Evolutionary conservation across 2,329 filamentous ascomycete species (phyloP).

Genomic region (Colletotrichum agaves): DNA sequence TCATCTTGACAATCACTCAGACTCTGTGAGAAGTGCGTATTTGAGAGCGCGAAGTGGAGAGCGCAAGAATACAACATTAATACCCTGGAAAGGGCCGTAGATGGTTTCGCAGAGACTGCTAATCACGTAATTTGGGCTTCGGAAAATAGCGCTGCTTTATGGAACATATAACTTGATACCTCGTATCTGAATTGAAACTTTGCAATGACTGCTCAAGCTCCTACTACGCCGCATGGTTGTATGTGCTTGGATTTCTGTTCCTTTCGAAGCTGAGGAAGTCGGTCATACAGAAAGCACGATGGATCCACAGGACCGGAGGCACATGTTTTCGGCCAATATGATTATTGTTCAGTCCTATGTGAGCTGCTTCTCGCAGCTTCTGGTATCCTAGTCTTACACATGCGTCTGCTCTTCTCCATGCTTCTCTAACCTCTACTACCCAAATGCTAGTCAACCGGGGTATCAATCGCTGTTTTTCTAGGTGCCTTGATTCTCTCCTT

Average conservation of each 20-base stretch:
- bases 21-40: background rate
- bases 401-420: background rate
- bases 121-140: conserved; percentile 2
- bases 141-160: conserved; percentile 7
- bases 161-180: too few species aligned
- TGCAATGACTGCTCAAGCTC: too few species aligned
- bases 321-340: too few species aligned
- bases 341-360: background rate
- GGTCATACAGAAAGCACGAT: background rate
- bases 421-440: too few species aligned
- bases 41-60: too few species aligned
- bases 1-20: conserved; percentile 34
- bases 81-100: background rate
- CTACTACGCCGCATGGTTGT: too few species aligned
- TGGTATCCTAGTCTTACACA: background rate
- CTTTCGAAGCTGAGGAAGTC: background rate
- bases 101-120: background rate
- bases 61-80: background rate
- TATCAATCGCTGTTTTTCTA: too few species aligned
- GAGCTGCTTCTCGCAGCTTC: background rate
- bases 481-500: too few species aligned
- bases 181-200: background rate
- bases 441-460: too few species aligned
- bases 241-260: too few species aligned
- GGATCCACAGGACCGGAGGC: background rate